Base-by-base conservation (phyloP, 2,329 filamentous ascomycete species). In the Ophiosphaerella herpotricha region DNA sequence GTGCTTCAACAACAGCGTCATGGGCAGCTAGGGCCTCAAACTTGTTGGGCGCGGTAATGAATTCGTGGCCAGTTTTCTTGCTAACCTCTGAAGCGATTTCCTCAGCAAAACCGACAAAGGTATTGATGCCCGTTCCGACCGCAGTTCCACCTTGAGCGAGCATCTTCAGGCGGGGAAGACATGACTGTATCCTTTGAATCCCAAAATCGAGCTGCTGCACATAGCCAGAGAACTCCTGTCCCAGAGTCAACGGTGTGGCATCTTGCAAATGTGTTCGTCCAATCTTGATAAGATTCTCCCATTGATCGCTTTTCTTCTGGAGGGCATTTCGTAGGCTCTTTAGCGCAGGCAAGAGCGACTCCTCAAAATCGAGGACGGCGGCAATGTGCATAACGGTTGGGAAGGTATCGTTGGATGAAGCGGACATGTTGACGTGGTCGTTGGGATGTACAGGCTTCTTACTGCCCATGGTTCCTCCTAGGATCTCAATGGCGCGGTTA, bases 331-430 rank as follows among this genome's bases (percentile, higher is more conserved):
- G 88, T 48, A 99, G 85, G 76, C 85, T 91, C 76, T 82, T 86
- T 56, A 97, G 82, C 41, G 91, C 83, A 34, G 94, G 94, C 14
- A 97, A 78, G 39, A 99, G 86, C 65, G 88, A 84, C 71, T 88
- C 83, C 79, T 97, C 91, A 54, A 97, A 83, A 76, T 97, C 94
- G 53, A 97, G 84, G 41, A 97, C 92, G 57, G 93, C 93, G 54
- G 94, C 93, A 73, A 99, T 97, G 82, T 97, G 94, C 94, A 99
- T 99, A 74, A 97, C 94, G 61, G 94, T 97, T 36, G 94, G 94
- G 85, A 99, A 99, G 64, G 93, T 97, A 75, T 99, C 94, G 81
- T 99, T 99, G 70, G 94, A 97, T 42, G 91, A 97, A 64, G 94
- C 94, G 60, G 90, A 95, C 86, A 96, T 96, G 85, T 99, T 99